Conservation (phyloP, 2,329 filamentous ascomycete genomes). For the Dothistroma pini region DNA sequence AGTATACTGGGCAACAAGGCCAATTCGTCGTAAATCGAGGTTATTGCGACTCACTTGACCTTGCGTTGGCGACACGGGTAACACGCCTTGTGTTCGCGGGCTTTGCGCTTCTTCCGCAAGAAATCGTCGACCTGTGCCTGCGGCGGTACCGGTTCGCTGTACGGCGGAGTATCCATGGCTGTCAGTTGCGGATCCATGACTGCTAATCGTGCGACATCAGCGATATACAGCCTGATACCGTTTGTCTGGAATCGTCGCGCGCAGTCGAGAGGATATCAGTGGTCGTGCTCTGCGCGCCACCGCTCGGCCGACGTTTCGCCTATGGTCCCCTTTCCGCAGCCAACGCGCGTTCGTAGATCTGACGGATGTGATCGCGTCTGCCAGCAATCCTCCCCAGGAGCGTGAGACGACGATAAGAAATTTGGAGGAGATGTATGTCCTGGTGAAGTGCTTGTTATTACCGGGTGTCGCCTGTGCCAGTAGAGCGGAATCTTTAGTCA, state of each 20-base stretch:
- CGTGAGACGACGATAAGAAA: not conserved
- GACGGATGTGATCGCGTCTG: not conserved
- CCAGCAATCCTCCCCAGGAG: not conserved
- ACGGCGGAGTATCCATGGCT: constrained; percentile 15
- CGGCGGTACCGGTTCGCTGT: constrained; percentile 28
- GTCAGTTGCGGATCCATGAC: constrained; percentile 25
- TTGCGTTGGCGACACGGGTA: constrained; percentile 48
- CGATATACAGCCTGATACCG: not conserved
- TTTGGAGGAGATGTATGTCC: not conserved
- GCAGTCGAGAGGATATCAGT: not conserved
- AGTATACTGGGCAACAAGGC: not conserved
- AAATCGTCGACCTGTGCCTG: constrained; percentile 50
- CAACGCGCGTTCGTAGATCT: not conserved
- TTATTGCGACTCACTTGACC: constrained; percentile 29
- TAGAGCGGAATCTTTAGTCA: not conserved
- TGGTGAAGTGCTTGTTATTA: not conserved
- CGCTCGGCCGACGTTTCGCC: not conserved
- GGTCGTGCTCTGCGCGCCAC: not conserved
- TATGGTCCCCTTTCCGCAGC: not conserved
- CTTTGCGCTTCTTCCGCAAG: constrained; percentile 48
- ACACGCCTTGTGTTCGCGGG: constrained; percentile 51
- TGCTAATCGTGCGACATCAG: not conserved
- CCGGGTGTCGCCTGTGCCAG: not conserved
- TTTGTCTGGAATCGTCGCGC: not conserved
- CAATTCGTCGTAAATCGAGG: not conserved